Base-by-base conservation (phyloP, 495 filamentous ascomycete species). In the Neurospora intermedia region DNA sequence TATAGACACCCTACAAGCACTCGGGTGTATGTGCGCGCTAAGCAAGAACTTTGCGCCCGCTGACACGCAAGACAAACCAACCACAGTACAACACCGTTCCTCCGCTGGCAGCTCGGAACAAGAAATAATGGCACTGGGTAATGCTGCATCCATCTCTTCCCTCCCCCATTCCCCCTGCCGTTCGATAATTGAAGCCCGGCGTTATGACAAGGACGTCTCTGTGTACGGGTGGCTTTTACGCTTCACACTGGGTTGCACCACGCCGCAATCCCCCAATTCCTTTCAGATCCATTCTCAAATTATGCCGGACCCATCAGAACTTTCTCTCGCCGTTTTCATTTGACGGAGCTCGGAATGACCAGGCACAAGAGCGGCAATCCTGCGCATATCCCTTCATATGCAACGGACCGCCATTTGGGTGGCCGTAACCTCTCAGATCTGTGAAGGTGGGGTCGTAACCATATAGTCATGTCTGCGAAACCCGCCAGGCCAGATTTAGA, bases 401-500 rank as follows among this genome's bases (percentile, higher is more conserved):
- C 54, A 66, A 38, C 54, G 27, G 54, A 15, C 54, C 54, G 54
- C 27, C 15, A 66, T 35, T 62, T 66, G 54, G 54, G 16, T 66
- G 54, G 27, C 54, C 27, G 54, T 31, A 66, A 35, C 54, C 54
- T 66, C 54, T 66, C 35, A 15, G 54, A 66, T 66, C 27, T 66
- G 54, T 41, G 15, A 66, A 66, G 54, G 54, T 27, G 54, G 54
- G 54, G 54, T 66, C 27, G 54, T 66, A 78, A 80, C 71, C 74
- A 76, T 73, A 59, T 23, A 35, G 27, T 66, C 27, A 66, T 35
- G 54, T 66, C 54, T 66, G 54, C 35, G 54, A 38, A 66, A 70
- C 41, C 69, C 46, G 74, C 72, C 45, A 69, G 69, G 71, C 77
- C 78, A 79, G 80, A 74, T 75, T 70, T 70, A 40, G 13, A 20